These are phyloP conservation scores for Alternaria metachromatica DNA, from an alignment of 2,329 filamentous ascomycete species.

Conservation along the genomic window DNA sequence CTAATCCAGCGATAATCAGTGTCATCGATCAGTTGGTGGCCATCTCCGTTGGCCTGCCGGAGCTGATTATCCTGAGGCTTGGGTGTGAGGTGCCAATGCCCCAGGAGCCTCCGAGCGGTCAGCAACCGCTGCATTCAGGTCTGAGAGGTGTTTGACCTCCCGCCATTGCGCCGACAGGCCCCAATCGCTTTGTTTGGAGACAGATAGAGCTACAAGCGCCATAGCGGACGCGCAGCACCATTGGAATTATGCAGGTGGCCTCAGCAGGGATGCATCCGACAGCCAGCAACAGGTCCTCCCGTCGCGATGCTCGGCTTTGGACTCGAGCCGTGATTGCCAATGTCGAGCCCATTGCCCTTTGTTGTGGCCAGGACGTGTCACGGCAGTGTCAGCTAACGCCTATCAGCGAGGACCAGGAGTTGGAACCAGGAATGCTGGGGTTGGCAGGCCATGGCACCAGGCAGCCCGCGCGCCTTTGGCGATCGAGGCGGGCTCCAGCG, in stretches of 20 bases:
- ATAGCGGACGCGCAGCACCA: constrained; percentile 12
- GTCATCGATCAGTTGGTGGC: not conserved
- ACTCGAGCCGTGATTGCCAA: constrained; percentile 1
- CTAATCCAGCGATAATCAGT: not conserved
- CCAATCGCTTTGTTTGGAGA: constrained; percentile 8
- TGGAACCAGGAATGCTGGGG: constrained; percentile 14
- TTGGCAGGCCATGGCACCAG: constrained; percentile 26
- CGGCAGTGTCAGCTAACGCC: constrained; percentile 10
- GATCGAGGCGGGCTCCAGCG: constrained; percentile 20
- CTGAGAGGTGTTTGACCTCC: constrained; percentile 7
- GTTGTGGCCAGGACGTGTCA: constrained; percentile 1
- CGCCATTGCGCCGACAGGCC: constrained; percentile 10
- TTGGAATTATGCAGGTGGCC: constrained; percentile 17
- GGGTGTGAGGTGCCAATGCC: constrained; percentile 6
- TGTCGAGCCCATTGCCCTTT: not conserved
- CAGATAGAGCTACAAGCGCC: constrained; percentile 16
- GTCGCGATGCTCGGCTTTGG: not conserved
- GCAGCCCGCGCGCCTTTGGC: constrained; percentile 20
- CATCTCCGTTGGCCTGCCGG: constrained; percentile 2
- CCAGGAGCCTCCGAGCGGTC: constrained; percentile 9
- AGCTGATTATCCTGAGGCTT: constrained; percentile 2
- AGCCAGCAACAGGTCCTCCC: constrained; percentile 3
- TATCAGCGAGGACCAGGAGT: constrained; percentile 13
- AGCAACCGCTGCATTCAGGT: constrained; percentile 6
- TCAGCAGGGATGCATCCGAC: constrained; percentile 10